Base-by-base conservation (phyloP, 768 basidiomycete genomes). In the Mycena floridula region DNA sequence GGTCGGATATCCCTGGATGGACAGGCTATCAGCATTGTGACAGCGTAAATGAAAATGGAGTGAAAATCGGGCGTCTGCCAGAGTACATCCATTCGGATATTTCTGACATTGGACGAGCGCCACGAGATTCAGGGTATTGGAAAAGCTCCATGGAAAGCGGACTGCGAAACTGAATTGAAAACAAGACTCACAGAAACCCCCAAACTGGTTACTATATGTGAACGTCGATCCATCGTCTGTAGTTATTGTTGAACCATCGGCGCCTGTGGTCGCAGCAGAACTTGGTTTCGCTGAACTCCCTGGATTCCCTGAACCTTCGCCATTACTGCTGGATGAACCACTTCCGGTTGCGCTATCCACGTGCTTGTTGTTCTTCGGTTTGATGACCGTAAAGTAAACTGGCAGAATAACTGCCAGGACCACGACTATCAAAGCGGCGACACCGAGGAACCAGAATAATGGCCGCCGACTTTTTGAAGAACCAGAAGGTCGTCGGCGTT, bases 161-260 rank as follows among this genome's bases (percentile, higher is more conserved):
- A n/a, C n/a, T n/a, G n/a, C n/a, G n/a, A n/a, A n/a, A n/a, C n/a
- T n/a, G n/a, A n/a, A n/a, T n/a, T n/a, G n/a, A n/a, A n/a, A n/a
- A n/a, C n/a, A n/a, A n/a, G n/a, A 43, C 70, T 64, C 54, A 69
- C 73, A 76, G 53, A 62, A 69, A 9, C 77, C 77, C 18, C 73
- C 82, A 54, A 79, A 79, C 13, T 69, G 60, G 59, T 85, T 86
- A 52, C 66, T 66, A 57, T 86, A 86, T 3, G 64, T 71, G 59
- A 84, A 77, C 2, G 67, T 73, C n/a, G n/a, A n/a, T 6, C 84
- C 84, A 51, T 82, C 68, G 7, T 70, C 71, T 12, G 64, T 60
- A 11, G 65, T 70, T 41, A 82, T 61, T 16, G 61, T 53, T 16
- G 73, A 76, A 9, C 81, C 82, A 47, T 77, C 70, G 9, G 69